Percentiles rank a stretch among this genome's conserved stretches.
Evolutionary conservation across 345 rosid genomes (phyloP).

Genomic region (Bruguiera sexangula): DNA sequence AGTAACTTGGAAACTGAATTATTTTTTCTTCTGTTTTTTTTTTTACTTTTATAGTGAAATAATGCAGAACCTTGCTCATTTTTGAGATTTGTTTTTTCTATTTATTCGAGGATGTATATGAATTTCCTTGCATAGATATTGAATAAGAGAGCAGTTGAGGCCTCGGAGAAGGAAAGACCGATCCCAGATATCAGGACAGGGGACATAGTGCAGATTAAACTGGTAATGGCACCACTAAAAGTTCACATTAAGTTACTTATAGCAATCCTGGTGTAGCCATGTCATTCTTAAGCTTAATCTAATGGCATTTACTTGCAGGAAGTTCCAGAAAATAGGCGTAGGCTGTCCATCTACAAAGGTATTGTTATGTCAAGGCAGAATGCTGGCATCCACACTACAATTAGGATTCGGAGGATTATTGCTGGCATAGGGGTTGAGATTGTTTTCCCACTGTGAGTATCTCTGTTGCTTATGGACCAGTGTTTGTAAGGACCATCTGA

Average conservation of each 20-base stretch:
- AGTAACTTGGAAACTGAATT: background rate
- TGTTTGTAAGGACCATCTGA: background rate
- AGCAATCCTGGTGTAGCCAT: background rate
- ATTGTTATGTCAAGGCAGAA: conserved; percentile 82
- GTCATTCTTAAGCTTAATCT: conserved; percentile 14
- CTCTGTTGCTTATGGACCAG: background rate
- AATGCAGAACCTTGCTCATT: background rate
- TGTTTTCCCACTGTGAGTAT: conserved; percentile 68
- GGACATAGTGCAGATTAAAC: conserved; percentile 71
- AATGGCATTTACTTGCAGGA: conserved; percentile 44
- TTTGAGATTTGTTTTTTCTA: background rate
- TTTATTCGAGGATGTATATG: background rate
- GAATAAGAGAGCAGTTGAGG: conserved; percentile 78
- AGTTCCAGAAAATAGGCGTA: conserved; percentile 74
- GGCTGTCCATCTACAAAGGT: conserved; percentile 76
- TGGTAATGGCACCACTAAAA: conserved; percentile 41
- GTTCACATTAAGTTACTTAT: background rate
- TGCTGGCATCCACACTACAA: conserved; percentile 85
- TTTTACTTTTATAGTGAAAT: background rate
- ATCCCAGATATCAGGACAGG: conserved; percentile 81
- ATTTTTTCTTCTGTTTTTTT: too few relatives aligned
- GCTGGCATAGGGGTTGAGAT: conserved; percentile 80
- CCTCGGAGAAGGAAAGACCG: conserved; percentile 57
- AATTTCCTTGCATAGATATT: conserved; percentile 47
- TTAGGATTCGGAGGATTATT: conserved; percentile 75